A percentile compares a stretch with the other conserved stretches of the same genome.
Conservation (phyloP, 2,329 filamentous ascomycete genomes). For the Penicillium sp. region DNA sequence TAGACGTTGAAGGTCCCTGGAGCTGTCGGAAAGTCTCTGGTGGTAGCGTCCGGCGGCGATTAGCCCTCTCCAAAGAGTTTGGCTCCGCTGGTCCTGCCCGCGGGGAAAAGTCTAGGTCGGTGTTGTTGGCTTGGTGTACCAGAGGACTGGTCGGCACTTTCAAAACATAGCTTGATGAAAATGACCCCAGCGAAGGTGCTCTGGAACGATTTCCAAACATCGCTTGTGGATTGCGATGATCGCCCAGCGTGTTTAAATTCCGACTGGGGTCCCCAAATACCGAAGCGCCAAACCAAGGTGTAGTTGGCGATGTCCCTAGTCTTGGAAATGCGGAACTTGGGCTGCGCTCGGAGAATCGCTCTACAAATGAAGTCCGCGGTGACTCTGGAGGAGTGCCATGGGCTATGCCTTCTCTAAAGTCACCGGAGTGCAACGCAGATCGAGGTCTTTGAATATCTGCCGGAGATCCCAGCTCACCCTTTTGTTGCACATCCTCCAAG, state of each 20-base stretch:
- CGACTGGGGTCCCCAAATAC: slow-evolving; percentile 26
- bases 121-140: slow-evolving; percentile 84
- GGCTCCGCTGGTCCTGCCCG: slow-evolving; percentile 58
- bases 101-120: slow-evolving; percentile 70
- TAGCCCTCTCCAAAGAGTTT: slow-evolving; percentile 51
- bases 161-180: slow-evolving; percentile 79
- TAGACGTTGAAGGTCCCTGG: slow-evolving; percentile 46
- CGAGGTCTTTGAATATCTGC: slow-evolving; percentile 77
- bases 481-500: slow-evolving; percentile 39
- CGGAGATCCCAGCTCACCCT: slow-evolving; percentile 57
- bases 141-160: slow-evolving; percentile 90
- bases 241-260: slow-evolving; percentile 20
- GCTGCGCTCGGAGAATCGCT: slow-evolving; percentile 22
- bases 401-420: slow-evolving; percentile 57
- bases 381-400: slow-evolving; percentile 28
- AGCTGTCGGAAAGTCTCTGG: slow-evolving; percentile 61
- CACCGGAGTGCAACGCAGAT: slow-evolving; percentile 70
- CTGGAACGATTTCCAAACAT: slow-evolving; percentile 40
- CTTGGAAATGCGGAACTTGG: slow-evolving; percentile 17
- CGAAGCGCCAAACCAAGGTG: slow-evolving; percentile 57
- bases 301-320: slow-evolving; percentile 57
- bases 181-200: slow-evolving; percentile 68
- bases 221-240: slow-evolving; percentile 17
- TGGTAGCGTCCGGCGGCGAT: slow-evolving; percentile 73
- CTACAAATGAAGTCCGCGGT: slow-evolving; percentile 26